phyloP scores from a whole-genome alignment of 768 basidiomycete genomes.

The Hygrophorus russula region DNA sequence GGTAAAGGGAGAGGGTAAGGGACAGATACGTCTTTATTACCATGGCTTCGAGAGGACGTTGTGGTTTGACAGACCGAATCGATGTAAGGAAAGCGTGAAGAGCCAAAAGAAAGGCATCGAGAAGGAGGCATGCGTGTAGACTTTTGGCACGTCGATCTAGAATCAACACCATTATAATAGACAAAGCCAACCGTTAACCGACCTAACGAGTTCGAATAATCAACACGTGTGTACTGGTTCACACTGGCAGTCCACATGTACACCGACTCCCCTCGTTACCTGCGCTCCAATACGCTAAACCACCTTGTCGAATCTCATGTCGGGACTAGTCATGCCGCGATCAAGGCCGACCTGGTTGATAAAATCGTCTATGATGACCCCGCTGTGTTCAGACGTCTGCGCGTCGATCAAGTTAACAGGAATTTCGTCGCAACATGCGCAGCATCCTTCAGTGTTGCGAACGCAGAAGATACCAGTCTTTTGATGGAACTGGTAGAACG shows the following conservation, averaged over 20 bases:
- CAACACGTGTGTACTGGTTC: conserved; percentile 1
- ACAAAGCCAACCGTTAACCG: conserved; percentile 8
- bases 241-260: background rate
- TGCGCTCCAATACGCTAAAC: no score
- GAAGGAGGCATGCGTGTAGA: conserved; percentile 36
- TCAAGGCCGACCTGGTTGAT: conserved; percentile 7
- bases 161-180: background rate
- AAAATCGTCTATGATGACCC: conserved; percentile 8
- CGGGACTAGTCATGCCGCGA: conserved; percentile 2
- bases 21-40: conserved; percentile 46
- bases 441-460: background rate
- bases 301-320: no score
- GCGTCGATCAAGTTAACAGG: background rate
- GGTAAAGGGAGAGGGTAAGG: conserved; percentile 65
- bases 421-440: conserved; percentile 3
- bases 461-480: background rate
- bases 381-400: conserved; percentile 6
- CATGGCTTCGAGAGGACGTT: conserved; percentile 52
- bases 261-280: no score
- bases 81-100: conserved; percentile 57
- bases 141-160: conserved; percentile 74
- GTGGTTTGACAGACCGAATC: conserved; percentile 43
- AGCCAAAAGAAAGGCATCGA: conserved; percentile 58
- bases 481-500: no score
- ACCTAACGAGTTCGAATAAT: no score